These are phyloP conservation scores for Ochetophila trinervis DNA, from an alignment of 306 rosid genomes.

Conservation along the genomic window DNA sequence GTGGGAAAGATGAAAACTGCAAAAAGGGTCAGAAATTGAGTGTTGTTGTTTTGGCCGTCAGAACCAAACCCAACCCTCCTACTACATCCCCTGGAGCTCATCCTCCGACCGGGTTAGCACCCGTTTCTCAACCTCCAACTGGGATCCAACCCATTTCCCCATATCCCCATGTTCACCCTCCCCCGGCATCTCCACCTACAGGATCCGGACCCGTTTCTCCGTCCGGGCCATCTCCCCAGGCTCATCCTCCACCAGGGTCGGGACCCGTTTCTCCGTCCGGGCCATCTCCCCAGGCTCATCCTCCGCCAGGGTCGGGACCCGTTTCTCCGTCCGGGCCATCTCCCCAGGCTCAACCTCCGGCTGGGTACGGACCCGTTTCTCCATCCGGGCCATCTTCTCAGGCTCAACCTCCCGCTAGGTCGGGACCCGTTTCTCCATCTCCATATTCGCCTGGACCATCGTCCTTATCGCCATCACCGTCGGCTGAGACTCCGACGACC, in stretches of 20 bases:
- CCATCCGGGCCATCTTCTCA: conserved; percentile 1
- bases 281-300: conserved; percentile 1
- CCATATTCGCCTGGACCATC: not conserved
- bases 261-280: not conserved
- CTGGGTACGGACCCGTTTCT: too few relatives aligned
- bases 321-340: not conserved
- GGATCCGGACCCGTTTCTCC: not conserved
- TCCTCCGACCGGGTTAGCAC: conserved; percentile 13
- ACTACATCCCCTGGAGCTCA: conserved; percentile 1
- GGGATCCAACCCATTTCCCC: not conserved
- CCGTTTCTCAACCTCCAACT: not conserved
- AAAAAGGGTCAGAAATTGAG: conserved; percentile 65
- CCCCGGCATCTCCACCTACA: too few relatives aligned
- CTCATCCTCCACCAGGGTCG: not conserved
- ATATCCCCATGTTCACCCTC: not conserved
- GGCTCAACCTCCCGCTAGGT: not conserved
- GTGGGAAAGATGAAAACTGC: conserved; percentile 59
- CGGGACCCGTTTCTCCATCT: not conserved
- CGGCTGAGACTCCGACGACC: not conserved
- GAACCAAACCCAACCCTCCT: not conserved
- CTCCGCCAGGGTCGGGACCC: not conserved
- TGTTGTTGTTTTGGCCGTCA: conserved; percentile 53
- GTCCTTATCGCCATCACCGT: conserved; percentile 16
- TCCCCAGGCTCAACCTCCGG: conserved; percentile 3
- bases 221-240: conserved; percentile 9